Evolutionary conservation across 2,329 filamentous ascomycete species (phyloP), one percentile per base, ranked within the genome.

Genomic region (Purpureocillium lavendulum): DNA sequence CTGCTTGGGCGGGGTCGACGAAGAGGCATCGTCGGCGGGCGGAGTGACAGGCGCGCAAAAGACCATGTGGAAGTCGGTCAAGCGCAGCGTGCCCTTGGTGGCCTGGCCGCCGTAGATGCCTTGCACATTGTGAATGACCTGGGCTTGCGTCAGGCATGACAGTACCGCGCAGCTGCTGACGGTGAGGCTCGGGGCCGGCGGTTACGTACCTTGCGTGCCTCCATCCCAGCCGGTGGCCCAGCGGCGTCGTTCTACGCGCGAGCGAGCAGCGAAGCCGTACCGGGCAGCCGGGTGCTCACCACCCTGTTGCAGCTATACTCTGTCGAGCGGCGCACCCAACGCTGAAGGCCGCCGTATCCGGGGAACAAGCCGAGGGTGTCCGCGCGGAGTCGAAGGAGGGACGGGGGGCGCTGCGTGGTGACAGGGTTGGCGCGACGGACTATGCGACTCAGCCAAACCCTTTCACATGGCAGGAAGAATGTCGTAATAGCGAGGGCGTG

Each of bases 1-100:
- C 37, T 53, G 52, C 45, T 57, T 63, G 4, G 59, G 56, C 11
- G 57, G 24, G 14, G 46, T 41, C n/a, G 46, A 37, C n/a, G 46
- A 37, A 11, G 45, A 37, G 11, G 50, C 26, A 13, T 54, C 40
- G 38, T 35, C 44, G 30, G 35, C 42, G 40, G 49, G 51, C 47
- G 55, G 58, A 35, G 56, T 62, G 36, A 54, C 56, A 32, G 64
- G 69, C 32, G 61, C 69, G 47, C 60, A 69, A 52, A 75, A 75
- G 40, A 75, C 64, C 45, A 75, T 66, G 59, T 84, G 80, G 58
- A 77, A 79, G 53, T 78, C 70, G 45, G 76, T 78, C 40, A 82
- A 65, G 52, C 77, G 73, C 39, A 82, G 62, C 44, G 70, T 75
- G 45, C 76, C 77, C 17, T 62, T 63, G 26, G 72, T 72, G 38